phyloP scores from a whole-genome alignment of 2,329 filamentous ascomycete species.

The Aspergillus novoparasiticus region DNA sequence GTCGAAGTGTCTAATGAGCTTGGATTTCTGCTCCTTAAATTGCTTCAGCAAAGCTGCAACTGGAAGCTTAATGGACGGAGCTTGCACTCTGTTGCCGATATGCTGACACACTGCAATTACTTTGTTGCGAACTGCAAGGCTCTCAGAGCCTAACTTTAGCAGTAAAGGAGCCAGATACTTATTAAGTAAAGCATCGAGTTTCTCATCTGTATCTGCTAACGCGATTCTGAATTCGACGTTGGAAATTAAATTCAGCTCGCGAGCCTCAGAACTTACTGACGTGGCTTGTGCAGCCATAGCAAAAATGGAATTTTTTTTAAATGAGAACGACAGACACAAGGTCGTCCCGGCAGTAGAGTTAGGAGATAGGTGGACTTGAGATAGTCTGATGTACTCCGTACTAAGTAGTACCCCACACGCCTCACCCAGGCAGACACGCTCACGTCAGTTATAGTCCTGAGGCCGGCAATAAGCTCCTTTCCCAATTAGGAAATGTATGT shows the following conservation, averaged over 20 bases:
- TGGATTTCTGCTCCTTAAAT: constrained; percentile 76
- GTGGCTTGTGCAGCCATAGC: constrained; percentile 36
- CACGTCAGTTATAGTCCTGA: constrained; percentile 23
- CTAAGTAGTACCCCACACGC: neutral
- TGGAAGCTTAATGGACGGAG: constrained; percentile 72
- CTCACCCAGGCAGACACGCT: constrained; percentile 17
- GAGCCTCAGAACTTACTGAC: constrained; percentile 50
- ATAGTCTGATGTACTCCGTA: neutral
- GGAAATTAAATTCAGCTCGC: constrained; percentile 79
- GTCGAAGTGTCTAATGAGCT: constrained; percentile 84
- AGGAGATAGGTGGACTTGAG: constrained; percentile 1
- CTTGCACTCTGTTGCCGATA: constrained; percentile 66
- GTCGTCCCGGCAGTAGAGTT: neutral
- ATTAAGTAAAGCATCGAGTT: constrained; percentile 75
- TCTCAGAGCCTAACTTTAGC: constrained; percentile 81
- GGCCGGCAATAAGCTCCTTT: constrained; percentile 15
- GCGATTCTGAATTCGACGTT: constrained; percentile 85
- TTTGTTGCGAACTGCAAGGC: constrained; percentile 78
- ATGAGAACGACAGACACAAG: neutral
- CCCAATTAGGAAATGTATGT: constrained; percentile 10
- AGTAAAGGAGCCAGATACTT: constrained; percentile 80
- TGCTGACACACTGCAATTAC: constrained; percentile 72
- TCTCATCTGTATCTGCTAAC: constrained; percentile 79
- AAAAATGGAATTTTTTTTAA: constrained; percentile 8
- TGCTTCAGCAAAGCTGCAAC: constrained; percentile 84